Base-by-base conservation (phyloP, 2,329 filamentous ascomycete genomes). In the Colletotrichum viniferum region DNA sequence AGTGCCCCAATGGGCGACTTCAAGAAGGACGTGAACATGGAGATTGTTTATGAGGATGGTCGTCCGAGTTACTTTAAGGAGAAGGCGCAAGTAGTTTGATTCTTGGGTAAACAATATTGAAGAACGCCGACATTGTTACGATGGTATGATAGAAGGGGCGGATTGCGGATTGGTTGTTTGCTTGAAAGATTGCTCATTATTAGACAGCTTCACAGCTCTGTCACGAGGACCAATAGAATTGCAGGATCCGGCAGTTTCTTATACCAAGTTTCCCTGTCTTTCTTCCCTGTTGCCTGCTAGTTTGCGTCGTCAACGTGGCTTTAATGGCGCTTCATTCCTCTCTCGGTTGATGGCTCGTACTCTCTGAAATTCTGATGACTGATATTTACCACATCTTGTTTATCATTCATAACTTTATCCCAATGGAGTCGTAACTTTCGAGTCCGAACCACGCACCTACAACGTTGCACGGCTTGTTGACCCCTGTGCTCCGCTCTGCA, bases 301-400 rank as follows among this genome's bases (percentile, higher is more conserved):
- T 48, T 3, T 48, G 38, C 38, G 18, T 48, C 18, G 38, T n/a
- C 9, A 48, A n/a, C 18, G 38, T 48, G 38, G 38, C 18, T 43
- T 36, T 14, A 36, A 36, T 36, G 34, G 3, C 1, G 34, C 34
- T 38, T 48, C 18, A 48, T n/a, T 48, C 18, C 38, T 48, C 5
- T n/a, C 0, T 6, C 5, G 5, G 9, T 21, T 48, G 43, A 48
- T 12, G 0, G 9, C 1, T n/a, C 2, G 6, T n/a, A 12, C 9
- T 13, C 5, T 48, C 18, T 21, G 9, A 12, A 13, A 48, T 21
- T 21, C 3, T 6, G 9, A n/a, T 21, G 10, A 48, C 5, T 48
- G 43, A 21, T n/a, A 1, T 48, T 21, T 48, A 48, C 43, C 18
- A 21, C 18, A 12, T n/a, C 9, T 43, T 5, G 9, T n/a, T n/a